Conservation (phyloP, 2,329 filamentous ascomycete genomes). For the Falciphora oryzae region DNA sequence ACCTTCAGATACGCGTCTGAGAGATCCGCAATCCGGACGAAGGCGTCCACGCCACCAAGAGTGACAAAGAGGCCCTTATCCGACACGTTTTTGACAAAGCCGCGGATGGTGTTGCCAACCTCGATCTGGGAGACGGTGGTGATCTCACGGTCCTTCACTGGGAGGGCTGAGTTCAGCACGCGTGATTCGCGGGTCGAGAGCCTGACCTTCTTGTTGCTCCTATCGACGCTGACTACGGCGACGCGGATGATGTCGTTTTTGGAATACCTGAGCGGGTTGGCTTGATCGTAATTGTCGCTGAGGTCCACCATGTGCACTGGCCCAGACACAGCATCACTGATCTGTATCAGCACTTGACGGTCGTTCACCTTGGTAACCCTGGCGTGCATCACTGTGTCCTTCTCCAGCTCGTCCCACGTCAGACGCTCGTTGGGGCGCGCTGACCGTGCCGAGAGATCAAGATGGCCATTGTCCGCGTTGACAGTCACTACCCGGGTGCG, state of each 20-base stretch:
- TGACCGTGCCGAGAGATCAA: conserved; percentile 80
- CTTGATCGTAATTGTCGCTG: conserved; percentile 77
- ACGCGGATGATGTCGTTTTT: conserved; percentile 86
- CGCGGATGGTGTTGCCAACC: conserved; percentile 73
- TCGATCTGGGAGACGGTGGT: conserved; percentile 63
- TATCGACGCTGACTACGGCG: conserved; percentile 76
- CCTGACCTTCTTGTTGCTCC: conserved; percentile 74
- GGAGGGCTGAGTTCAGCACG: conserved; percentile 77
- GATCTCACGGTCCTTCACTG: conserved; percentile 77
- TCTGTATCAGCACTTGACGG: conserved; percentile 75
- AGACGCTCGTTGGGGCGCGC: conserved; percentile 47
- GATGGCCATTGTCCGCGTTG: conserved; percentile 63
- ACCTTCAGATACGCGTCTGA: conserved; percentile 91
- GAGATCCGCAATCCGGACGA: conserved; percentile 80
- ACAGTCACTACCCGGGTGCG: conserved; percentile 72
- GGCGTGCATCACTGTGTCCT: conserved; percentile 76
- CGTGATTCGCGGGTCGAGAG: conserved; percentile 83
- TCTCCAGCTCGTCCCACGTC: conserved; percentile 64
- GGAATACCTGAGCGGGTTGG: conserved; percentile 66
- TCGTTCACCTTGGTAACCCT: conserved; percentile 83
- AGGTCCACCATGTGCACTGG: conserved; percentile 79
- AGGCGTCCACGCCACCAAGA: conserved; percentile 74
- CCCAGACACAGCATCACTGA: conserved; percentile 74
- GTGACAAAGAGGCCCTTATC: conserved; percentile 86
- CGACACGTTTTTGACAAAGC: conserved; percentile 85